Evolutionary conservation across 305 asterid species (phyloP).

Genomic region (Solanum chacoense): DNA sequence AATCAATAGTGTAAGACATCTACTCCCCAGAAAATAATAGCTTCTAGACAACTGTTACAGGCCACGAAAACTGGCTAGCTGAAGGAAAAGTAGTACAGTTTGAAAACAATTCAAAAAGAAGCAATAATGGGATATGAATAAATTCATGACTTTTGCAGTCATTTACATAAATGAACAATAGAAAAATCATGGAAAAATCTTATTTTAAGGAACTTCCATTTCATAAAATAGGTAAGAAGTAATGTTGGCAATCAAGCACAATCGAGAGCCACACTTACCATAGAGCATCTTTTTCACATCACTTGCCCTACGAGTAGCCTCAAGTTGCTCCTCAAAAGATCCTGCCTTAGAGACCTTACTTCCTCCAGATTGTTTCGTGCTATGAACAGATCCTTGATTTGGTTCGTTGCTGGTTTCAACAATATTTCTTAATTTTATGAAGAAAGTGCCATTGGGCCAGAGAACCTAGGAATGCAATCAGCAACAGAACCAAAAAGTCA

Average conservation of each 20-base stretch:
- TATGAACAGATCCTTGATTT: slow-evolving; percentile 25
- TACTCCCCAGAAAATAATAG: neutral
- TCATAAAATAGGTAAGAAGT: neutral
- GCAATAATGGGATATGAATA: neutral
- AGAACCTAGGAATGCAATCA: slow-evolving; percentile 43
- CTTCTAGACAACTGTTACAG: neutral
- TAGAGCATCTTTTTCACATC: slow-evolving; percentile 77
- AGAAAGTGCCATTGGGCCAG: slow-evolving; percentile 93
- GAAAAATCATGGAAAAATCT: neutral
- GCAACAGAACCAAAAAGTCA: slow-evolving; percentile 8
- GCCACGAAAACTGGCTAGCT: neutral
- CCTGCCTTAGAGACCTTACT: slow-evolving; percentile 44
- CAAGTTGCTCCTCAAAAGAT: slow-evolving; percentile 87
- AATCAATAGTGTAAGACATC: neutral
- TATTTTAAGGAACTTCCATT: neutral
- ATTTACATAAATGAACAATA: neutral
- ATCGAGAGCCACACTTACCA: slow-evolving; percentile 40
- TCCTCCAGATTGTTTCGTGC: slow-evolving; percentile 26
- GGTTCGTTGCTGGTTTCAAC: slow-evolving; percentile 31
- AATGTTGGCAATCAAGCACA: neutral
- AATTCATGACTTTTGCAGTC: neutral
- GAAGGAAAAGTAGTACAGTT: neutral
- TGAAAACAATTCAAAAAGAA: neutral
- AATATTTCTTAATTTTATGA: slow-evolving; percentile 39
- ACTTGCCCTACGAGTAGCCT: slow-evolving; percentile 94